Percentiles rank a stretch among this genome's conserved stretches.
Conservation (phyloP, 2,329 filamentous ascomycete species). For the Nigrospora sphaerica region DNA sequence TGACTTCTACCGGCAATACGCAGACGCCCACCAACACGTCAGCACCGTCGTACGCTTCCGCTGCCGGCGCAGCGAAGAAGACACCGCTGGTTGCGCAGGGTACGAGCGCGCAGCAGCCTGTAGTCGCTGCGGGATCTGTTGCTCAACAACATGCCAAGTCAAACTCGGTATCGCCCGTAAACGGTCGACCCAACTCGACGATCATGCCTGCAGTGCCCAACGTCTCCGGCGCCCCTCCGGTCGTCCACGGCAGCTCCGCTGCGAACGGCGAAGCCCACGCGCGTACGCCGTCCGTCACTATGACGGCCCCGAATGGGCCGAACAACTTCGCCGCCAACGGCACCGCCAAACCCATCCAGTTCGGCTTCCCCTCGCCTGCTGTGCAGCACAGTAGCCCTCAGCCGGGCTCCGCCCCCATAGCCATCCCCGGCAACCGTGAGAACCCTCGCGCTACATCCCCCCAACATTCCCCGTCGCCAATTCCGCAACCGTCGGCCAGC, state of each 20-base stretch:
- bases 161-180: conserved; percentile 70
- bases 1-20: conserved; percentile 54
- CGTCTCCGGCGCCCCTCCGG: conserved; percentile 60
- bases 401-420: conserved; percentile 45
- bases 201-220: conserved; percentile 35
- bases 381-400: conserved; percentile 62
- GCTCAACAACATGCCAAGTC: conserved; percentile 55
- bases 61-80: conserved; percentile 58
- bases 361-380: conserved; percentile 68
- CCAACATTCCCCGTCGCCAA: conserved; percentile 83
- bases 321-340: conserved; percentile 68
- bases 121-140: conserved; percentile 49
- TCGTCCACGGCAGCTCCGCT: conserved; percentile 51
- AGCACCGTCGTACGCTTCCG: conserved; percentile 60
- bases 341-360: conserved; percentile 64
- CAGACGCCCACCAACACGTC: conserved; percentile 48
- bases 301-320: conserved; percentile 69
- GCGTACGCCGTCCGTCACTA: conserved; percentile 85
- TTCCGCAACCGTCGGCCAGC: conserved; percentile 77
- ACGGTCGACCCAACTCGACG: conserved; percentile 30
- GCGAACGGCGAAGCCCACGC: conserved; percentile 71
- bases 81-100: conserved; percentile 55
- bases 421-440: conserved; percentile 50
- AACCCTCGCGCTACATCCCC: conserved; percentile 77
- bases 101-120: conserved; percentile 37